A percentile compares a stretch with the other conserved stretches of the same genome.
These are phyloP conservation scores for Brassica nigra DNA, from an alignment of 345 rosid genomes.

Conservation along the genomic window DNA sequence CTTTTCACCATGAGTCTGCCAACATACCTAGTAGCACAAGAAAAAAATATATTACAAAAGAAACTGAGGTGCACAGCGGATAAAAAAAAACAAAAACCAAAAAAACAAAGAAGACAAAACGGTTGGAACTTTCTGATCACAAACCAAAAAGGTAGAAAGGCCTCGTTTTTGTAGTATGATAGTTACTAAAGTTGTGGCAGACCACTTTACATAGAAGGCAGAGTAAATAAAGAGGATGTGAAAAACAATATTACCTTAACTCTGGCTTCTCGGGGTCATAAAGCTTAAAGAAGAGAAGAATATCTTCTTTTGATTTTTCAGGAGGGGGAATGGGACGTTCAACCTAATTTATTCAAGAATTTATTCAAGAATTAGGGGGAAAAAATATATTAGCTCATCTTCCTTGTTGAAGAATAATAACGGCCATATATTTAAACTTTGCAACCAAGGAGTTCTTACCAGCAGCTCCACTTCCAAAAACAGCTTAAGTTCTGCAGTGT, in stretches of 20 bases:
- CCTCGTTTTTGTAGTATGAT: not conserved
- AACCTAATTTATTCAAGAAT: conserved; percentile 57
- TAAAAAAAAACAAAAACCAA: not conserved
- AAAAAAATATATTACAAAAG: conserved; percentile 12
- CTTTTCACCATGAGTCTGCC: conserved; percentile 88
- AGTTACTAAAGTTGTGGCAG: not conserved
- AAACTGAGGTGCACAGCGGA: conserved; percentile 11
- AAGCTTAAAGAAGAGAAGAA: conserved; percentile 91
- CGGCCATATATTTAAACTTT: conserved; percentile 3
- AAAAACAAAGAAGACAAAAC: not conserved
- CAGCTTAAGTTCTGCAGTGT: conserved; percentile 86
- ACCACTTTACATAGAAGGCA: conserved; percentile 7
- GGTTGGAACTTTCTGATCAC: not conserved
- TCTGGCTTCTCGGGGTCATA: conserved; percentile 82
- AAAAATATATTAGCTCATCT: conserved; percentile 5
- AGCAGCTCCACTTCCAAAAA: conserved; percentile 77
- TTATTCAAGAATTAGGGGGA: not conserved
- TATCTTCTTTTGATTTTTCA: conserved; percentile 78
- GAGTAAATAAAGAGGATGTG: conserved; percentile 4
- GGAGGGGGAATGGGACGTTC: conserved; percentile 63
- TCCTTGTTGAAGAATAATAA: conserved; percentile 15
- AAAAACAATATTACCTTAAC: conserved; percentile 54
- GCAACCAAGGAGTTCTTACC: conserved; percentile 47
- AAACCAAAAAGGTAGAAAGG: conserved; percentile 1
- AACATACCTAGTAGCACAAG: conserved; percentile 51